These are phyloP conservation scores for Pyrenula massariospora DNA, from an alignment of 495 filamentous ascomycete species.

Conservation along the genomic window DNA sequence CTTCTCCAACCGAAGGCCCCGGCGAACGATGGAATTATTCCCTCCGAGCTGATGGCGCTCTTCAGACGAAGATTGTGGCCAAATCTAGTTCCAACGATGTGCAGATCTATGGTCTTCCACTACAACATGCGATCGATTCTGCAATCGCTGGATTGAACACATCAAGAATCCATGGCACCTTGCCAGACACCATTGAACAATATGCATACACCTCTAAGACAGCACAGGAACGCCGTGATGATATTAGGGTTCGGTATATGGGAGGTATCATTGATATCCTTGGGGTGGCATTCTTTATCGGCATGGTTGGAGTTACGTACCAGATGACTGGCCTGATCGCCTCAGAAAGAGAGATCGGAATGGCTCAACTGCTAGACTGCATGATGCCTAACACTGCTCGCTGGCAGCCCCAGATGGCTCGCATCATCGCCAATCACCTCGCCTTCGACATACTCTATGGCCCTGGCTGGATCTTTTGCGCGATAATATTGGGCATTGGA, in stretches of 20 bases:
- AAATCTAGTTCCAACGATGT: constrained; percentile 49
- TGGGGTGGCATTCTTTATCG: constrained; percentile 55
- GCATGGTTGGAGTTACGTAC: constrained; percentile 59
- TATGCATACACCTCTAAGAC: constrained; percentile 65
- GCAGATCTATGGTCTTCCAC: constrained; percentile 62
- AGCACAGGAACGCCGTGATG: constrained; percentile 44
- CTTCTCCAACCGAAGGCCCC: constrained; percentile 55
- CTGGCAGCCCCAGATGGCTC: constrained; percentile 58
- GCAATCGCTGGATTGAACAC: constrained; percentile 48
- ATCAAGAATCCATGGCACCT: constrained; percentile 19
- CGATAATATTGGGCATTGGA: constrained; percentile 43
- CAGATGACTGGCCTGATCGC: constrained; percentile 69
- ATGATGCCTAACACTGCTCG: constrained; percentile 59
- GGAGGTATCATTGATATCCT: constrained; percentile 53
- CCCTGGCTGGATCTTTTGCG: constrained; percentile 59
- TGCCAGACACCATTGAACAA: constrained; percentile 27
- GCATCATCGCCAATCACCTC: constrained; percentile 54
- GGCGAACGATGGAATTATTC: constrained; percentile 75
- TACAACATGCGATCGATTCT: constrained; percentile 65
- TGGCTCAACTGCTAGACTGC: constrained; percentile 68
- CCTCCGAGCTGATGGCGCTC: constrained; percentile 54
- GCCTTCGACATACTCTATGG: constrained; percentile 58
- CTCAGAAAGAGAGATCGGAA: constrained; percentile 64
- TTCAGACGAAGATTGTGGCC: constrained; percentile 49
- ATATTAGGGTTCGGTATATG: constrained; percentile 57